Evolutionary conservation across 257 asterid species (phyloP), one percentile per base, ranked within the genome.

Genomic region (Solanum piurae): DNA sequence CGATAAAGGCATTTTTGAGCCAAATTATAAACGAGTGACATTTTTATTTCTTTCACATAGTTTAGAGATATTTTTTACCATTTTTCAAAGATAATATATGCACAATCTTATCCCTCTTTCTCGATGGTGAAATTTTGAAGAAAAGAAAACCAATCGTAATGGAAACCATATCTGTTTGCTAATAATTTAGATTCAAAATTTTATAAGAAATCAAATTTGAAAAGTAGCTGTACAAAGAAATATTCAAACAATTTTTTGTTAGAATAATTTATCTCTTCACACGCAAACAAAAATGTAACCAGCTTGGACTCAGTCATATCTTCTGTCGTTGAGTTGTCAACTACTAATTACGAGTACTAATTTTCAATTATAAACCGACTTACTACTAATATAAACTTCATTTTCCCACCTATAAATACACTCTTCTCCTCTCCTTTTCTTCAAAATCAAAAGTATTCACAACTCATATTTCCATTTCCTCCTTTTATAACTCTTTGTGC

Each of bases 131-230:
- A 25, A 11, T 5, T 66, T 66, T 5, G 36, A 66, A 25, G 73
- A 66, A 25, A 25, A 66, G 20, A 25, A 64, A 64, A 64, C 40
- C 68, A 44, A 84, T 88, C 87, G 71, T 49, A 88, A 86, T 85
- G 89, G 90, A 86, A 89, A 91, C 87, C 66, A n/a, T 38, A 46
- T 77, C 25, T 52, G 34, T 85, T 62, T 38, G 3, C 12, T 11
- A 64, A 68, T 86, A 34, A 77, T 69, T 76, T 66, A 25, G 20
- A 66, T 12, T 66, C 34, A 25, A 11, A 25, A 25, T 64, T 64
- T 64, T 0, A 66, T 25, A 66, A 66, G 34, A 66, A 66, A 66
- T 66, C 9, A 66, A 25, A 25, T 66, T 66, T 66, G 7, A 25
- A 66, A 66, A 25, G 34, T 66, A 25, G 73, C 2, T 66, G 73